Base-by-base conservation (phyloP, 768 basidiomycete genomes). In the Agrocybe pediades region DNA sequence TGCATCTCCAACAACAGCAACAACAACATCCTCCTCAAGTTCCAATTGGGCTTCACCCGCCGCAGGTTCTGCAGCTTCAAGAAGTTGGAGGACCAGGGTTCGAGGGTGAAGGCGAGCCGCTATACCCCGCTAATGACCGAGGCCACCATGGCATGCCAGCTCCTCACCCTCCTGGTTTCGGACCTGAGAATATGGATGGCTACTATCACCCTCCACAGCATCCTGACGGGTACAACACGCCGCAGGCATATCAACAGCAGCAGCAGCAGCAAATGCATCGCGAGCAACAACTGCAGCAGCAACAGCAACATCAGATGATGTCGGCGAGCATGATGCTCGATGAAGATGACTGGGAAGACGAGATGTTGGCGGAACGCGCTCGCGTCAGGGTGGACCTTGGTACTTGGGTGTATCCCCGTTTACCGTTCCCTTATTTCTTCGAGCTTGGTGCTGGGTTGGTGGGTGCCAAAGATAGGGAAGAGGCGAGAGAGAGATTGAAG, bases 381-480 rank as follows among this genome's bases (percentile, higher is more conserved):
- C 64, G 64, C 41, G 66, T 68, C 20, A 59, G 60, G 19, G 68
- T 79, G 9, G 69, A 78, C 57, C 66, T 87, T 11, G 85, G 85
- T 33, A 82, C 82, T 21, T 87, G 74, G 65, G 78, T 87, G 43
- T 81, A 74, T 49, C 85, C 85, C 1, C 67, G 70, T 39, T 67
- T 80, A 40, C 85, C 85, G 23, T 84, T 87, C 66, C 85, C 85
- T 17, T 85, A 78, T 65, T 71, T 71, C 59, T 80, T 80, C 60
- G 74, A 74, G 42, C 56, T 71, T 49, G 74, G 68, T 5, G 59
- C 52, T 16, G 68, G 67, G 33, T 52, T 65, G 23, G 62, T 62
- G 17, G 61, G 55, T 23, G 33, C 47, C 46, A 65, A 59, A 51
- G 62, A 61, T 43, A 51, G 62, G 20, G 60, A 59, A 41, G 63